These are phyloP conservation scores for Boletus insuetus DNA, from an alignment of 768 basidiomycete genomes.

Conservation along the genomic window DNA sequence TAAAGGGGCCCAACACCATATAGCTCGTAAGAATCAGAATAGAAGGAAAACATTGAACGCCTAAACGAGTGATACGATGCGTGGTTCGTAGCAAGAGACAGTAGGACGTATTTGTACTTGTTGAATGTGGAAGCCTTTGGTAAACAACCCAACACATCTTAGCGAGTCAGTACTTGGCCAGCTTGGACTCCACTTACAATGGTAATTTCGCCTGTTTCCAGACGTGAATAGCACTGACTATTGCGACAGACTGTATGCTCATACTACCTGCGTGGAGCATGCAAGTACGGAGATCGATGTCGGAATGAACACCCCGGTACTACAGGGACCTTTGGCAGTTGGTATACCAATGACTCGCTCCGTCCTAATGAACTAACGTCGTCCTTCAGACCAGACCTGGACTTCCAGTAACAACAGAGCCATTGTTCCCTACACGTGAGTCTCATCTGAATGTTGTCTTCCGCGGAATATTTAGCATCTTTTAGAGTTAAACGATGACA, in stretches of 20 bases:
- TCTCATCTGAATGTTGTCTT: background rate
- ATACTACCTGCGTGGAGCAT: constrained; percentile 60
- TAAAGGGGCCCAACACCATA: no score
- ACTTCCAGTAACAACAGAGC: constrained; percentile 28
- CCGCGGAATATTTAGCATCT: background rate
- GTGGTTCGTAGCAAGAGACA: background rate
- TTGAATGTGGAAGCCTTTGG: constrained; percentile 12
- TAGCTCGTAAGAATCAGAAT: background rate
- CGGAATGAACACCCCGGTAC: constrained; percentile 61
- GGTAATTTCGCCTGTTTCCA: constrained; percentile 3
- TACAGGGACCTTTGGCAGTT: constrained; percentile 48
- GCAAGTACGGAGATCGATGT: constrained; percentile 64
- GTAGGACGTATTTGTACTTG: constrained; percentile 12
- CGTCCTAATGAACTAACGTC: constrained; percentile 11
- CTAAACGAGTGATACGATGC: no score
- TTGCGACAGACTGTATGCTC: constrained; percentile 51
- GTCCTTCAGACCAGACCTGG: constrained; percentile 41
- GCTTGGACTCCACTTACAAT: constrained; percentile 5
- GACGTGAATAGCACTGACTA: background rate
- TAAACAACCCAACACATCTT: constrained; percentile 10
- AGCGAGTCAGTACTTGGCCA: background rate
- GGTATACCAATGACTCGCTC: constrained; percentile 26
- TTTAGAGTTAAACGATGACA: constrained; percentile 56
- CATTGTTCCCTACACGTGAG: constrained; percentile 41
- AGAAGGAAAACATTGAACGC: no score